Evolutionary conservation across 179 eudicot genomes (phyloP), one percentile per base, ranked within the genome.

Genomic region (Corrigiola litoralis): DNA sequence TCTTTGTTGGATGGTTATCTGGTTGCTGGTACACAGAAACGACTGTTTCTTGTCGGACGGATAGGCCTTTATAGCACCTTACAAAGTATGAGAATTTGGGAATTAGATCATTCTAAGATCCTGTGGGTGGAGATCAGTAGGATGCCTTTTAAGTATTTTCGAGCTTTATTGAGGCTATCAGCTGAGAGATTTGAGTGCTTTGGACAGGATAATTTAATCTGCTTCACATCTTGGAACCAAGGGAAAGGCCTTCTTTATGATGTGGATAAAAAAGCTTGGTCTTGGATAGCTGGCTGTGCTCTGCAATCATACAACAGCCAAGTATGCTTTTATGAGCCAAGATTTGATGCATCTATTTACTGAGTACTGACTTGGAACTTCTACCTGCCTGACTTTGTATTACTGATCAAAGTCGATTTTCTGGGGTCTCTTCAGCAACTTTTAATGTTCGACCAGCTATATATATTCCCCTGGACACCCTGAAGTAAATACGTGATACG

Each of bases 171-270:
- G 71, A 85, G 98, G 77, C 63, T 92, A 64, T 90, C 98, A 5
- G 96, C 96, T 10, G 98, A 92, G 67, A 85, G 98, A 72, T 92
- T 89, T 52, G 98, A 92, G 82, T 92, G 98, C 76, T 92, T 92
- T 67, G 98, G 96, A 37, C 95, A 89, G 55, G 95, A 89, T 77
- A 92, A 87, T 77, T 63, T 92, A 67, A 92, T 92, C 29, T 90
- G 95, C 59, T 90, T 90, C 76, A 90, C 98, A 25, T 92, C 98
- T 69, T 92, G 98, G 98, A 87, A 87, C 70, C 95, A 90, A 81
- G 97, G 96, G 24, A 92, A 84, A 73, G 90, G 94, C 54, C 87
- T 92, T 14, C 84, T 92, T 25, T 92, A 87, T 70, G 98, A 92
- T 37, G 97, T 92, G 57, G 98, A 92, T 72, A 92, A 84, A 58